Conservation (phyloP, 1,139 yeast genomes). For the Suhomyces ambrosiae region DNA sequence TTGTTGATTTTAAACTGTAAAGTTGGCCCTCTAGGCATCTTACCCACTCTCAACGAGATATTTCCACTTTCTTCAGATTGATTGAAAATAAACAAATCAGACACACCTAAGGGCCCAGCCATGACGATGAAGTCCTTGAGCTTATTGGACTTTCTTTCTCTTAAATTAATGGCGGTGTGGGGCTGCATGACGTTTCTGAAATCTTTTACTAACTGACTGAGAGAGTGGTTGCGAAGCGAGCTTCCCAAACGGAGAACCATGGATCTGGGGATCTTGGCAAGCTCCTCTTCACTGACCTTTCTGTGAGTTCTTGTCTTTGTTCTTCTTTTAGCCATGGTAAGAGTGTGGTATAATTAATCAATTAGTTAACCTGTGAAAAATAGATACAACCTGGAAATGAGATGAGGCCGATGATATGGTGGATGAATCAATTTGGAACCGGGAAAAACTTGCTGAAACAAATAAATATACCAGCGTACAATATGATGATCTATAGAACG, state of each 20-base stretch:
- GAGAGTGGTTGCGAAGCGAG: conserved; percentile 75
- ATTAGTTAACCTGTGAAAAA: too few species aligned
- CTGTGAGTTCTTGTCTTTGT: conserved; percentile 86
- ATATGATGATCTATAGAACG: too few species aligned
- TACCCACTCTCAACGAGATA: conserved; percentile 78
- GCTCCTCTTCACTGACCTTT: conserved; percentile 63
- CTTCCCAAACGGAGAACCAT: conserved; percentile 90
- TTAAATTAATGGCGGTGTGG: conserved; percentile 85
- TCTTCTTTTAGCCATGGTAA: conserved; percentile 47
- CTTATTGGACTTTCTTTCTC: conserved; percentile 84
- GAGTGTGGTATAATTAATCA: too few species aligned
- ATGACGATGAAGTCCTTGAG: conserved; percentile 89
- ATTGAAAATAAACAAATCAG: conserved; percentile 84
- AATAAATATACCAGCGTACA: too few species aligned
- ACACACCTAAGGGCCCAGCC: conserved; percentile 96
- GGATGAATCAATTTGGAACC: too few species aligned
- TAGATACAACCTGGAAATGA: too few species aligned
- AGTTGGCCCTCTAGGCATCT: conserved; percentile 95
- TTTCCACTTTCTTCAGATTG: conserved; percentile 79
- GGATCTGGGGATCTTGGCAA: conserved; percentile 78
- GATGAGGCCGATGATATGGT: too few species aligned
- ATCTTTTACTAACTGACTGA: conserved; percentile 83
- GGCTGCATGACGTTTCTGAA: conserved; percentile 94
- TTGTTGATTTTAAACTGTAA: conserved; percentile 75
- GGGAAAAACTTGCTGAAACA: too few species aligned